Base-by-base conservation (phyloP, 352 stramenopile genomes). In the Thalassiosira hispida region DNA sequence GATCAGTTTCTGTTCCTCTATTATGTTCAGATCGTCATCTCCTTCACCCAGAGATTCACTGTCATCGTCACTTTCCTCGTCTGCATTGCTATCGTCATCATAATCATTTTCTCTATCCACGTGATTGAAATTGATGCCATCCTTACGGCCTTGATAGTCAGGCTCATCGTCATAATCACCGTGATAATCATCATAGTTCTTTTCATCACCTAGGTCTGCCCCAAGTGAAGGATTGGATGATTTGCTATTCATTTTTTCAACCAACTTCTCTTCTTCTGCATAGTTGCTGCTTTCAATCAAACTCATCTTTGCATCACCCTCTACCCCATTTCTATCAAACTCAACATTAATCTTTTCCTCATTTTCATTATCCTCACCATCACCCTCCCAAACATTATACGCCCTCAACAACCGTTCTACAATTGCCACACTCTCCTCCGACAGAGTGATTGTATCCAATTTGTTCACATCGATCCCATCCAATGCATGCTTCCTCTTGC, bases 401-500 rank as follows among this genome's bases (percentile, higher is more conserved):
- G 79, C 52, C 44, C 63, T 67, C 51, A 93, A 69, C 11, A 93
- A 69, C 27, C 71, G 60, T 4, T 81, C 74, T 16, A 91, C 83
- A 35, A 87, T 67, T 22, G 73, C 31, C 6, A 91, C 59, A 67
- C 80, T 83, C 42, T 90, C 83, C n/a, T 63, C 67, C 27, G 80
- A 83, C 12, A 93, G 33, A 1, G 66, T 79, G 18, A 93, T 73
- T 14, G 82, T 61, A 67, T 93, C 88, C n/a, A 90, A 77, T 57
- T 91, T 92, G 4, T 64, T 78, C 7, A 86, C 73, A 68, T 93
- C 85, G 18, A 90, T 49, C 12, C 81, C 66, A 35, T 77, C 73
- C 0, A 92, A 51, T 1, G 73, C 44, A 62, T 78, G 57, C 20
- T 63, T 38, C 4, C 23, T 80, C 9, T 27, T 78, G 63, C 71